Evolutionary conservation across 768 basidiomycete genomes (phyloP).

Genomic region (Tubosaeta sp.): DNA sequence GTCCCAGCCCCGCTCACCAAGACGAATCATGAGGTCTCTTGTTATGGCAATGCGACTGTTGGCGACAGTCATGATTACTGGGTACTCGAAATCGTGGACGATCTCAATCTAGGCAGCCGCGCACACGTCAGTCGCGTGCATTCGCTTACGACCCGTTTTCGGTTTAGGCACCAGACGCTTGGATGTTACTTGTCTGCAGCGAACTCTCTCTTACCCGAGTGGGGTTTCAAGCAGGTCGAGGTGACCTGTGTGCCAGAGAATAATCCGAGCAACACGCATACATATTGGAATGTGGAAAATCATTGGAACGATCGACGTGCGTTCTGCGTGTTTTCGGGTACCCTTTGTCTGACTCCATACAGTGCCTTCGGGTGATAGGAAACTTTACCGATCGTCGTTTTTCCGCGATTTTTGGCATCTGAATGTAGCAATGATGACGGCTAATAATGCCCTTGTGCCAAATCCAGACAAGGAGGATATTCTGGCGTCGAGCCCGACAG

Average conservation of each 20-base stretch:
- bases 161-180: conserved; percentile 71
- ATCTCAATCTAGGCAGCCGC: conserved; percentile 62
- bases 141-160: conserved; percentile 84
- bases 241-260: conserved; percentile 92
- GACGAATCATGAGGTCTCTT: conserved; percentile 85
- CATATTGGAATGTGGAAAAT: conserved; percentile 97
- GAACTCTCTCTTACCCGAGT: conserved; percentile 87
- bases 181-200: conserved; percentile 91
- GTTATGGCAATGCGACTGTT: conserved; percentile 86
- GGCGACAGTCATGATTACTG: conserved; percentile 91
- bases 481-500: conserved; percentile 85
- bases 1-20: conserved; percentile 88
- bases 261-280: conserved; percentile 73
- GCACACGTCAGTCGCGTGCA: conserved; percentile 66
- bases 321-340: conserved; percentile 30
- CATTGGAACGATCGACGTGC: conserved; percentile 93
- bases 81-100: conserved; percentile 92
- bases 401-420: conserved; percentile 97
- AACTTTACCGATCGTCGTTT: conserved; percentile 88
- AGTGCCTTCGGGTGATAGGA: conserved; percentile 84
- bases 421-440: conserved; percentile 99
- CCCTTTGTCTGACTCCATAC: not conserved
- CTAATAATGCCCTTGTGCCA: conserved; percentile 95
- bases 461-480: conserved; percentile 99
- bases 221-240: conserved; percentile 99